Conservation (phyloP, 2,329 filamentous ascomycete species). For the Aspergillus hiratsukae region DNA sequence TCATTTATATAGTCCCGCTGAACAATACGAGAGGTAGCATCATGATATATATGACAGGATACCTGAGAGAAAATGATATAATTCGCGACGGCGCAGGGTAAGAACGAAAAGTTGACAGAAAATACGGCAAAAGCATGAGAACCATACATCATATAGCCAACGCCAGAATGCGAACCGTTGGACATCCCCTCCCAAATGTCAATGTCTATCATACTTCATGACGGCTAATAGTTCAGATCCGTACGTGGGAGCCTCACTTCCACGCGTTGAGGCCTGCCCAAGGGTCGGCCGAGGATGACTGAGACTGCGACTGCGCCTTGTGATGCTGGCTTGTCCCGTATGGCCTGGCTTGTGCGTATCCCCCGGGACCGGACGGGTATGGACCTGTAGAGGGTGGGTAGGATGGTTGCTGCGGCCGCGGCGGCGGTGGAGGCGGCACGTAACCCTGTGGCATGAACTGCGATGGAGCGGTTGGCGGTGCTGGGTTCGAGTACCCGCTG, state of each 20-base stretch:
- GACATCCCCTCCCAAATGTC: slow-evolving; percentile 6
- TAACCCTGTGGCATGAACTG: slow-evolving; percentile 58
- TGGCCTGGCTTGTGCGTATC: slow-evolving; percentile 50
- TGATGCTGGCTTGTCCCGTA: slow-evolving; percentile 35
- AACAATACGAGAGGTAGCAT: neutral
- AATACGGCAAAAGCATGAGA: neutral
- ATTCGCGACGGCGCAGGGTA: neutral
- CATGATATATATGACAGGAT: too few relatives aligned
- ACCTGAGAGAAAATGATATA: neutral
- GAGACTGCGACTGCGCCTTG: slow-evolving; percentile 35
- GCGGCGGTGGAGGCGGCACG: slow-evolving; percentile 63
- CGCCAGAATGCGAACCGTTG: slow-evolving; percentile 18
- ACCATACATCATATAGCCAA: slow-evolving; percentile 4
- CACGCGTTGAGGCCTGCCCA: slow-evolving; percentile 68
- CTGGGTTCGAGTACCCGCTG: slow-evolving; percentile 32
- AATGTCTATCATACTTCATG: slow-evolving; percentile 22
- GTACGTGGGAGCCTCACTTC: slow-evolving; percentile 46
- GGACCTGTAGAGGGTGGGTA: slow-evolving; percentile 46
- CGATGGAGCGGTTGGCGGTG: slow-evolving; percentile 34
- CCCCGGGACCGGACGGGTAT: slow-evolving; percentile 52
- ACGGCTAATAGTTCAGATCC: slow-evolving; percentile 2
- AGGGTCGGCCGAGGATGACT: slow-evolving; percentile 49
- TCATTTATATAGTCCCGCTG: neutral
- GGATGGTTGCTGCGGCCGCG: slow-evolving; percentile 53
- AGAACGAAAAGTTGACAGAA: neutral